A percentile compares a stretch with the other conserved stretches of the same genome.
These are phyloP conservation scores for Fusarium sp. DNA, from an alignment of 2,329 filamentous ascomycete genomes.

Conservation along the genomic window DNA sequence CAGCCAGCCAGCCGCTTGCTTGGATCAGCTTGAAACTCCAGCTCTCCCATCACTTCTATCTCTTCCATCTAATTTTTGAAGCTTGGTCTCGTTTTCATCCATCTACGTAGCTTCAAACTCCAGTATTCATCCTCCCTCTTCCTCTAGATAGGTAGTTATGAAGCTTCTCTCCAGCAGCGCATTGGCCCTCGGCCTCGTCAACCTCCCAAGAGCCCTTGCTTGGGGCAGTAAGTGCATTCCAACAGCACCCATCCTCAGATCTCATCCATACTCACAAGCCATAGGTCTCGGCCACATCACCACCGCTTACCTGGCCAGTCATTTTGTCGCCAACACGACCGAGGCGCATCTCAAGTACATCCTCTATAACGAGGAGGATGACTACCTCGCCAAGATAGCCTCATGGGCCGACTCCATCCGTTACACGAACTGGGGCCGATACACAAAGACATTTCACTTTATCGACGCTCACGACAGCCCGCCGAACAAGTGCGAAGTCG, in stretches of 20 bases:
- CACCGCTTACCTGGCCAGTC: constrained; percentile 69
- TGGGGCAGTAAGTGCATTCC: constrained; percentile 54
- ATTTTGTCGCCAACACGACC: constrained; percentile 66
- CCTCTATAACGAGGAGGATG: constrained; percentile 61
- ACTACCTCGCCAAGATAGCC: constrained; percentile 70
- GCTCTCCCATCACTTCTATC: constrained; percentile 7
- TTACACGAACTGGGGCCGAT: constrained; percentile 70
- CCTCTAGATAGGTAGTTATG: constrained; percentile 39
- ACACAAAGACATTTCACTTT: constrained; percentile 71
- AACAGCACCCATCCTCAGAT: not conserved
- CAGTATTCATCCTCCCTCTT: not conserved
- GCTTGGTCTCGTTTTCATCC: not conserved
- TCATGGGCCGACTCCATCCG: constrained; percentile 74
- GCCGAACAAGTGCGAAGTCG: constrained; percentile 64
- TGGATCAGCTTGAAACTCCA: constrained; percentile 15
- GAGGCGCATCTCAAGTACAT: constrained; percentile 65
- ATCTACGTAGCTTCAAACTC: not conserved
- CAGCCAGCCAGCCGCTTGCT: constrained; percentile 24
- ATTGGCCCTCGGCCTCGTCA: constrained; percentile 46
- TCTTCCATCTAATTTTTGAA: not conserved
- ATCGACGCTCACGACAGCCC: constrained; percentile 74
- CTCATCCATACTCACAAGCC: constrained; percentile 17
- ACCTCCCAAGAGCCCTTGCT: constrained; percentile 49
- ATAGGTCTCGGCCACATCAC: constrained; percentile 71
- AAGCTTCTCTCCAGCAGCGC: constrained; percentile 44